phyloP scores from a whole-genome alignment of 768 basidiomycete genomes.

The Collybiopsis luxurians region DNA sequence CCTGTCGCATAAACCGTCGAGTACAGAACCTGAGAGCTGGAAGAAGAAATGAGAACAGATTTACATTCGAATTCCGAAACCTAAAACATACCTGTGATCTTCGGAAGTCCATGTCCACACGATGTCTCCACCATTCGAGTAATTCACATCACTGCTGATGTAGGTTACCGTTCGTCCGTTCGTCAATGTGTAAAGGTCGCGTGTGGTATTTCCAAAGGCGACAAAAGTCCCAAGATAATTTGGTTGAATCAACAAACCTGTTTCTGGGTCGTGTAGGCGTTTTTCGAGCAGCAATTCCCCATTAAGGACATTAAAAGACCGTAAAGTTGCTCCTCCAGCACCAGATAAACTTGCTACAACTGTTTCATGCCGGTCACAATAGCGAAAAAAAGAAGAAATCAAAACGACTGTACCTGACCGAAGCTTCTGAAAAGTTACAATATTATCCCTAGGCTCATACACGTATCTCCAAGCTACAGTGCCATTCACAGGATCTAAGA shows the following conservation, averaged over 20 bases:
- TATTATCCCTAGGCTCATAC: slow-evolving; percentile 65
- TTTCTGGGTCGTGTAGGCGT: slow-evolving; percentile 46
- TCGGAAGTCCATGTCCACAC: slow-evolving; percentile 73
- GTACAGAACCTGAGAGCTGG: slow-evolving; percentile 63
- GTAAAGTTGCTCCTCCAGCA: slow-evolving; percentile 62
- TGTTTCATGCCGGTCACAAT: slow-evolving; percentile 21
- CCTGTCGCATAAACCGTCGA: slow-evolving; percentile 56
- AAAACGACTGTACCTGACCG: slow-evolving; percentile 42
- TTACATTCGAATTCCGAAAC: neutral
- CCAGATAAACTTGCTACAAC: slow-evolving; percentile 77
- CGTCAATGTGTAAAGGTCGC: slow-evolving; percentile 46
- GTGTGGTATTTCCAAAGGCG: slow-evolving; percentile 24
- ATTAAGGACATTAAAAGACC: slow-evolving; percentile 60
- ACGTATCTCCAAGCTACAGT: slow-evolving; percentile 80
- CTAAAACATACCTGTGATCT: slow-evolving; percentile 57
- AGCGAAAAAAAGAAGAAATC: neutral
- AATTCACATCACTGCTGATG: slow-evolving; percentile 23
- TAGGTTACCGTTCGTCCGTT: slow-evolving; percentile 59
- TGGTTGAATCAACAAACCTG: slow-evolving; percentile 49
- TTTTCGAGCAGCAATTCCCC: slow-evolving; percentile 70
- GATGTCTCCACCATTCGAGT: slow-evolving; percentile 41
- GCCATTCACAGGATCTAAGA: slow-evolving; percentile 64
- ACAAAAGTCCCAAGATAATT: slow-evolving; percentile 54
- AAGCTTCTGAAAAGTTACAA: slow-evolving; percentile 60
- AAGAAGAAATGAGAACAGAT: neutral